Conservation (phyloP, 179 eudicot species). For the Heliamphora pulchella region DNA sequence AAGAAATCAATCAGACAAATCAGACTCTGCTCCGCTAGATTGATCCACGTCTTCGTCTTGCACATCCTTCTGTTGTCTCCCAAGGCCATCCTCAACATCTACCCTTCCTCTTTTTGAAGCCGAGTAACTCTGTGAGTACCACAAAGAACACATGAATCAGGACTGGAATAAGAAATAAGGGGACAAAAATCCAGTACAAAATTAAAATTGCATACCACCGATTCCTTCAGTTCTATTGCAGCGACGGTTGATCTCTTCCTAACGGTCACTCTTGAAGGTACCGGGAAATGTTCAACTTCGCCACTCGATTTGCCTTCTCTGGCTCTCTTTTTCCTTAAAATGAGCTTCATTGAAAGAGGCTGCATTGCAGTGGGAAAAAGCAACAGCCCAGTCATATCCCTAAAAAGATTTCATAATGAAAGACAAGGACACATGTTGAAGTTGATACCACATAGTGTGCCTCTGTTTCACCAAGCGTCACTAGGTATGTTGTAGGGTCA, state of each 20-base stretch:
- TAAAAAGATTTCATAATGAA: conserved; percentile 5
- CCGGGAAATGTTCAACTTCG: conserved; percentile 81
- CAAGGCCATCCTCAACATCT: conserved; percentile 37
- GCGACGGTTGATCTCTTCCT: conserved; percentile 50
- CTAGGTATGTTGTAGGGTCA: conserved; percentile 80
- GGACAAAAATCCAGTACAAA: conserved; percentile 1
- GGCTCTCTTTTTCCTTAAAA: conserved; percentile 76
- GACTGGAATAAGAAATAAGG: not conserved
- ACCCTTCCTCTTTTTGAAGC: conserved; percentile 36
- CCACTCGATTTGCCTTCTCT: conserved; percentile 75
- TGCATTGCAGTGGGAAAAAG: conserved; percentile 25
- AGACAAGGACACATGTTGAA: not conserved
- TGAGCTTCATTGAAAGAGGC: conserved; percentile 90
- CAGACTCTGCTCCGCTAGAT: conserved; percentile 49
- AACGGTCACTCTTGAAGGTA: conserved; percentile 66
- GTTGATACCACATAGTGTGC: conserved; percentile 71
- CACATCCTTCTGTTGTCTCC: conserved; percentile 27
- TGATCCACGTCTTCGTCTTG: conserved; percentile 54
- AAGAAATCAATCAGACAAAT: conserved; percentile 43
- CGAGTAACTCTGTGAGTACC: conserved; percentile 38
- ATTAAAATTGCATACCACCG: conserved; percentile 36
- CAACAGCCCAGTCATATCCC: not conserved
- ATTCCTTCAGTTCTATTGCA: conserved; percentile 55
- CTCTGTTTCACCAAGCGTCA: conserved; percentile 69
- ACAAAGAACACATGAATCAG: not conserved